Conservation (phyloP, 805 yeast genomes). For the Saccharomyces paradoxus region DNA sequence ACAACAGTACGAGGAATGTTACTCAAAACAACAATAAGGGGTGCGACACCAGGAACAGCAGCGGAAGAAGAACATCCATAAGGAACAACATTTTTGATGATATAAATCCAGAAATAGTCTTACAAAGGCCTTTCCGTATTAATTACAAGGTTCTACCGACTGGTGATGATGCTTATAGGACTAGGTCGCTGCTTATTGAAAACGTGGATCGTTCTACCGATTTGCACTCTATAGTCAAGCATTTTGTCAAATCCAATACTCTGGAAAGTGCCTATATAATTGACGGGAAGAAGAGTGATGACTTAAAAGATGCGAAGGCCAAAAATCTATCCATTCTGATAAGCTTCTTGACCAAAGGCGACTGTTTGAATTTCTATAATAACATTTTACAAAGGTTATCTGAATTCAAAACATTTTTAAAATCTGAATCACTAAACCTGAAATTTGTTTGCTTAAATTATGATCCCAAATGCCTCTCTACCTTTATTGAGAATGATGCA, state of each 20-base stretch:
- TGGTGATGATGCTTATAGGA: constrained; percentile 28
- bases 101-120: constrained; percentile 2
- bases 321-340: constrained; percentile 17
- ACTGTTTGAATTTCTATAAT: constrained; percentile 34
- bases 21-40: not conserved
- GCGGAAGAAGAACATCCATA: not conserved
- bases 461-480: constrained; percentile 31
- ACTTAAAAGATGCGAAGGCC: constrained; percentile 32
- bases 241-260: constrained; percentile 49
- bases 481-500: not conserved
- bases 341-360: constrained; percentile 29
- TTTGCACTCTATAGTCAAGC: constrained; percentile 27
- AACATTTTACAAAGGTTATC: constrained; percentile 31
- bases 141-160: constrained; percentile 23
- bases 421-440: constrained; percentile 34
- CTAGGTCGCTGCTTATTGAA: constrained; percentile 26
- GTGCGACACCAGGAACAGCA: not conserved
- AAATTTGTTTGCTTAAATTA: constrained; percentile 30
- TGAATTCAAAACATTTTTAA: constrained; percentile 31
- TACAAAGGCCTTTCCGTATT: constrained; percentile 14
- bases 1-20: constrained; percentile 1
- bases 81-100: not conserved
- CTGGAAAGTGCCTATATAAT: constrained; percentile 47
- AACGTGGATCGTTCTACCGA: constrained; percentile 18
- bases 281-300: constrained; percentile 32